Evolutionary conservation across 169 alveolate species (phyloP), one percentile per base, ranked within the genome.

Genomic region (Cryptosporidium ubiquitum): DNA sequence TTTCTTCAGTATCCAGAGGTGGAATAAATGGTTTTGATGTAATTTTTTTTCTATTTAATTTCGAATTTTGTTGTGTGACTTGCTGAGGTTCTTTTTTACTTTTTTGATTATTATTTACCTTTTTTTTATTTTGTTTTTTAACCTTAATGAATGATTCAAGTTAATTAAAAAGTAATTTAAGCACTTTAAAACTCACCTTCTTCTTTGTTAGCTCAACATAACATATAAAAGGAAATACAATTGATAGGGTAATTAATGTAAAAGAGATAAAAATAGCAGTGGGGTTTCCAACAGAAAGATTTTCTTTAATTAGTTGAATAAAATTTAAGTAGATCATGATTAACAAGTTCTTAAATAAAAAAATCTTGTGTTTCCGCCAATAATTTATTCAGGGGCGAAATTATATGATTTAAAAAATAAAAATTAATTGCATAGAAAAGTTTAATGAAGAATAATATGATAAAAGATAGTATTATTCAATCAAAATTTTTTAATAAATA

Each of bases 241-340:
- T 37, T 10, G 51, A 37, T 4, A 79, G 52, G 18, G 75, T 29
- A 14, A 58, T 29, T 12, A 64, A 23, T 20, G 52, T 69, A 61
- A 79, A 79, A 5, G 39, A 61, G 39, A 79, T 58, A 47, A 79
- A 79, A 61, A 79, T 79, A 12, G 79, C 89, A n/a, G 89, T 79
- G 79, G 89, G 89, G 52, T 79, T 58, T 16, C 89, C 89, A 12
- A 79, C 37, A 1, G 61, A 79, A 20, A 79, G 44, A 58, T 79
- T 37, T 20, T 58, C 74, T 7, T 35, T 57, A 26, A 79, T 40
- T 60, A 61, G n/a, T 39, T 79, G 40, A 14, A 79, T 61, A 33
- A 58, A 55, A 26, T 26, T 55, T 55, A 55, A 31, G 35, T 26
- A 14, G 4, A 55, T 20, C 66, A 55, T 55, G 3, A 44, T 44